A percentile compares a stretch with the other conserved stretches of the same genome.
Conservation (phyloP, 2,329 filamentous ascomycete species). For the Ceratocystis eucalypticola region DNA sequence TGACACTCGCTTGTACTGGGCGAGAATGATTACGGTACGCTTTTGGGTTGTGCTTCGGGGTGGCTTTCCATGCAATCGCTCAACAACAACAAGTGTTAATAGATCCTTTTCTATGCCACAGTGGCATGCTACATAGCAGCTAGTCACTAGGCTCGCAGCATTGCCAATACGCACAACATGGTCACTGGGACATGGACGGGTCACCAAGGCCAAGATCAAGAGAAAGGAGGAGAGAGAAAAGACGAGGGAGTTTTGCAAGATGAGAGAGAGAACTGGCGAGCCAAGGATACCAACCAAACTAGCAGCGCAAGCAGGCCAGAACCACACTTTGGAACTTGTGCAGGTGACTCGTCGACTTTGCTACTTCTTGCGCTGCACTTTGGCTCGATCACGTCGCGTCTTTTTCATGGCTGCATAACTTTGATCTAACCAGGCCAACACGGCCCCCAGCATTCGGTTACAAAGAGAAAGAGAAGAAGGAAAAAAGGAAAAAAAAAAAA, state of each 20-base stretch:
- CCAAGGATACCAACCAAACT: not conserved
- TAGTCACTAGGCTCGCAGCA: not conserved
- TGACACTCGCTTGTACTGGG: not conserved
- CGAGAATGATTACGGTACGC: not conserved
- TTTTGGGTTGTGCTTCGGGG: not conserved
- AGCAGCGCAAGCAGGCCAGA: not conserved
- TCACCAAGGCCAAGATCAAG: not conserved
- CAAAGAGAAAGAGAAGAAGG: not conserved
- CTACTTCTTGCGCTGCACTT: not conserved
- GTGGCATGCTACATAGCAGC: not conserved
- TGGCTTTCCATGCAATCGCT: not conserved
- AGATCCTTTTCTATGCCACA: not conserved
- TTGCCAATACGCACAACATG: not conserved
- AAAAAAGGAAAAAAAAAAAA: not conserved
- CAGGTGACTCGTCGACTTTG: not conserved
- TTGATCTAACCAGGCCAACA: not conserved
- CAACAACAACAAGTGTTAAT: not conserved
- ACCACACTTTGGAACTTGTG: not conserved
- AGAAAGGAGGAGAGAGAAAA: not conserved
- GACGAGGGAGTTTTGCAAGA: not conserved
- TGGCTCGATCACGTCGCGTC: not conserved
- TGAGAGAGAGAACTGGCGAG: not conserved
- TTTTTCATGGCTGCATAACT: not conserved
- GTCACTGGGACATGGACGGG: not conserved
- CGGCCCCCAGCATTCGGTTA: not conserved